phyloP scores from a whole-genome alignment of 352 stramenopile species.

The Chrysophaeum taylorii region DNA sequence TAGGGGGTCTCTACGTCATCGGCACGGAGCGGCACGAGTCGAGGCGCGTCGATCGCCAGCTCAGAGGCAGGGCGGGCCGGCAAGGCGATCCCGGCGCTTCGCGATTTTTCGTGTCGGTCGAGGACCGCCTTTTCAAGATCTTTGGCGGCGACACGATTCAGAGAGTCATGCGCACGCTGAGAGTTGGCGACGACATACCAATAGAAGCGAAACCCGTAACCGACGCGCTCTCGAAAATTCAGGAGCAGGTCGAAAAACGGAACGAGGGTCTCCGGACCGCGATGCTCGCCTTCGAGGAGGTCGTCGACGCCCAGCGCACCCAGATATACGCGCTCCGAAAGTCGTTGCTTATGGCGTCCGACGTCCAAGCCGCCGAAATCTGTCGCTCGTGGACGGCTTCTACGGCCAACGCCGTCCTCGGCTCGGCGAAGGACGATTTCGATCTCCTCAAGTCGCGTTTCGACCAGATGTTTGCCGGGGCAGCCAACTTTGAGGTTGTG shows the following conservation, averaged over 20 bases:
- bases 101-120: slow-evolving; percentile 63
- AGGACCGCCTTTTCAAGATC: slow-evolving; percentile 67
- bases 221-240: slow-evolving; percentile 57
- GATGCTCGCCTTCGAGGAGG: slow-evolving; percentile 61
- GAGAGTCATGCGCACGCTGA: slow-evolving; percentile 62
- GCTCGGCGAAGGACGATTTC: slow-evolving; percentile 37
- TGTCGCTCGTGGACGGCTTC: slow-evolving; percentile 11
- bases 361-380: background rate
- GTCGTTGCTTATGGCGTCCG: slow-evolving; percentile 35
- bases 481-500: slow-evolving; percentile 47
- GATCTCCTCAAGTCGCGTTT: slow-evolving; percentile 48
- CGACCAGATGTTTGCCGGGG: slow-evolving; percentile 44
- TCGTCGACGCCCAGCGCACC: slow-evolving; percentile 49
- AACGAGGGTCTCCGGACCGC: slow-evolving; percentile 55
- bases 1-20: slow-evolving; percentile 64
- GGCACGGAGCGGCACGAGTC: slow-evolving; percentile 64
- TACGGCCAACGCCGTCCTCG: slow-evolving; percentile 7
- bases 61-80: slow-evolving; percentile 54
- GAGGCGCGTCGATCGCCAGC: slow-evolving; percentile 58
- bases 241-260: slow-evolving; percentile 57
- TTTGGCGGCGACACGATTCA: slow-evolving; percentile 55
- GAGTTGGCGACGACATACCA: slow-evolving; percentile 62
- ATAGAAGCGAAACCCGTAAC: slow-evolving; percentile 58
- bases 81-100: slow-evolving; percentile 64
- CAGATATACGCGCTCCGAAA: slow-evolving; percentile 46